These are phyloP conservation scores for Albizia julibrissin DNA, from an alignment of 306 rosid genomes.

Conservation along the genomic window DNA sequence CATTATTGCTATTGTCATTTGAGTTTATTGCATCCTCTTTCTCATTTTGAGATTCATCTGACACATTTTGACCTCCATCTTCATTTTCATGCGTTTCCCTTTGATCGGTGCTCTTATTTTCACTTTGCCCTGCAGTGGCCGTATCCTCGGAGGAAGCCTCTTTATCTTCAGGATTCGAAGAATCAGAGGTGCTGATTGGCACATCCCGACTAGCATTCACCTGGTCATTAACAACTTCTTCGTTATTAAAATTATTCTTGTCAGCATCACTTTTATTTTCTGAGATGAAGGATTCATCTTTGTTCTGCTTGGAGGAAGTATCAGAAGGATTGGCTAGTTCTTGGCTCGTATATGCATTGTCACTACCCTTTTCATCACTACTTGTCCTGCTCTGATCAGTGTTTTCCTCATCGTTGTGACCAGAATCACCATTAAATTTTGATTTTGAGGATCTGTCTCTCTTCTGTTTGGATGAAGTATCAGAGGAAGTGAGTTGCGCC, in stretches of 20 bases:
- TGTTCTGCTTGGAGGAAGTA: constrained; percentile 36
- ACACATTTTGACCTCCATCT: constrained; percentile 39
- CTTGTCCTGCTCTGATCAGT: constrained; percentile 34
- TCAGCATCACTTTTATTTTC: constrained; percentile 23
- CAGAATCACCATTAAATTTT: constrained; percentile 28
- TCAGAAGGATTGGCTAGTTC: constrained; percentile 42
- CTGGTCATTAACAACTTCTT: background rate
- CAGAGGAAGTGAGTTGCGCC: constrained; percentile 44
- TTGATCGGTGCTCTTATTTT: constrained; percentile 32
- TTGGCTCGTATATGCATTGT: constrained; percentile 23
- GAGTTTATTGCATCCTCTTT: constrained; percentile 20
- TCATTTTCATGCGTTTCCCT: constrained; percentile 34
- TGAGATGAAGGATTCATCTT: constrained; percentile 35
- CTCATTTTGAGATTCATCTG: constrained; percentile 34
- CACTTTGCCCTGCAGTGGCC: constrained; percentile 15
- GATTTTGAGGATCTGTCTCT: constrained; percentile 41
- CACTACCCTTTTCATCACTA: constrained; percentile 29
- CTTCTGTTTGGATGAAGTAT: constrained; percentile 37
- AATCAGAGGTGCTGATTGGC: constrained; percentile 20
- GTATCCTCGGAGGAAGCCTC: constrained; percentile 19
- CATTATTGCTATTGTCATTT: constrained; percentile 13
- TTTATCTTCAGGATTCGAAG: constrained; percentile 29
- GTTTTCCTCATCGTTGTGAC: constrained; percentile 36
- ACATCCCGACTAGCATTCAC: constrained; percentile 30
- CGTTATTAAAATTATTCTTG: background rate